Percentiles rank a stretch among this genome's conserved stretches.
These are phyloP conservation scores for Fraxinus latifolia DNA, from an alignment of 305 asterid species.

Conservation along the genomic window DNA sequence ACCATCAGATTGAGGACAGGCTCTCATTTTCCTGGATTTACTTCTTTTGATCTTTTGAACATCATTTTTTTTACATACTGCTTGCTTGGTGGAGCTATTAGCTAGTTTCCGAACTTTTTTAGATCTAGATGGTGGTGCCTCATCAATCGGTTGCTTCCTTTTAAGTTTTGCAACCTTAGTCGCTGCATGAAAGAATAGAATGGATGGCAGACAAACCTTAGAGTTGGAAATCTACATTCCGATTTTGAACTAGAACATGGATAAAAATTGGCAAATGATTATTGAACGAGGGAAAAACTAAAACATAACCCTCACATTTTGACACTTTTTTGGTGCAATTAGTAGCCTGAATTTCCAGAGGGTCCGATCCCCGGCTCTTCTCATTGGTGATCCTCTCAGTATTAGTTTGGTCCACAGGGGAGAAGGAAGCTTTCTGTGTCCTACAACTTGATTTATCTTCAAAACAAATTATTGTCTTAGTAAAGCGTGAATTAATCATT, in stretches of 20 bases:
- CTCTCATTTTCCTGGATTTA: conserved; percentile 37
- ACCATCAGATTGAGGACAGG: conserved; percentile 69
- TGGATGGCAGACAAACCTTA: conserved; percentile 19
- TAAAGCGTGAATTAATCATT: conserved; percentile 8
- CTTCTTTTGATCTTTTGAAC: conserved; percentile 34
- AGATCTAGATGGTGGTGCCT: conserved; percentile 39
- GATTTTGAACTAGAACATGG: conserved; percentile 18
- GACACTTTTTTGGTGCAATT: conserved; percentile 34
- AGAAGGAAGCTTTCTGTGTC: conserved; percentile 25
- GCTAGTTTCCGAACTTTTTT: conserved; percentile 52
- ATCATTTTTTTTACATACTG: conserved; percentile 34
- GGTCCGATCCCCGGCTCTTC: conserved; percentile 28
- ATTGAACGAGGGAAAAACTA: not conserved
- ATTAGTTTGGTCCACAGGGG: conserved; percentile 20
- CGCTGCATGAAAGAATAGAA: conserved; percentile 42
- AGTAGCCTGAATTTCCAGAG: conserved; percentile 32
- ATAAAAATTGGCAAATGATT: conserved; percentile 13
- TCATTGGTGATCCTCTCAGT: conserved; percentile 35
- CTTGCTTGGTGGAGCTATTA: conserved; percentile 43
- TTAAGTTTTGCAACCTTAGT: conserved; percentile 47
- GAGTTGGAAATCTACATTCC: conserved; percentile 16
- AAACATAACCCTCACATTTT: conserved; percentile 47
- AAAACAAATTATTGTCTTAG: conserved; percentile 29
- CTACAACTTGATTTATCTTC: conserved; percentile 39
- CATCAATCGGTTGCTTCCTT: conserved; percentile 50